These are phyloP conservation scores for Sphagnum magellanicum DNA, from an alignment of 228 moss, liverwort and hornwort genomes.

Conservation along the genomic window DNA sequence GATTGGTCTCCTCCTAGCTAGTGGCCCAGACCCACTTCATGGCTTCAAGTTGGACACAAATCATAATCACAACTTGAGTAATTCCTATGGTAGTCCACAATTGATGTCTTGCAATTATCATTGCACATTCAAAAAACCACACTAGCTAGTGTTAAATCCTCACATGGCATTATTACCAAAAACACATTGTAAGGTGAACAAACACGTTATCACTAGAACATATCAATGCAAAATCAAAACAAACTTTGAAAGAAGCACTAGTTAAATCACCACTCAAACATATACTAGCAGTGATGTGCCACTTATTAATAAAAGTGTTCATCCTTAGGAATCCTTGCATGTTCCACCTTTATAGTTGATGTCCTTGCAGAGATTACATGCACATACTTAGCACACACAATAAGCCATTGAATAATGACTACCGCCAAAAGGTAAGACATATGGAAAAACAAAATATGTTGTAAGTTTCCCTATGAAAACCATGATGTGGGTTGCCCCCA, in stretches of 20 bases:
- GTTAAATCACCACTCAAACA: neutral
- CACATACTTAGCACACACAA: neutral
- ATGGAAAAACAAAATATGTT: constrained; percentile 24
- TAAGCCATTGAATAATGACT: neutral
- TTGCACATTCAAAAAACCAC: constrained; percentile 20
- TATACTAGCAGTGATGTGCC: neutral
- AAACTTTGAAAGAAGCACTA: neutral
- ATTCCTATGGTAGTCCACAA: constrained; percentile 79
- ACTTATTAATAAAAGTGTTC: constrained; percentile 81
- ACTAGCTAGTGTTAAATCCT: constrained; percentile 1
- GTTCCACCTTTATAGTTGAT: constrained; percentile 26
- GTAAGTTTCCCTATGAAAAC: constrained; percentile 24
- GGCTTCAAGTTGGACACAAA: constrained; percentile 81
- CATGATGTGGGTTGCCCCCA: too few species aligned
- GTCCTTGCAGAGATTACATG: constrained; percentile 32
- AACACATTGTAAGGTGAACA: neutral
- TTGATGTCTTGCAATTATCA: constrained; percentile 84
- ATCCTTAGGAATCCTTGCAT: constrained; percentile 38
- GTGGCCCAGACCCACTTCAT: constrained; percentile 61
- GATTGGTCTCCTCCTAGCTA: constrained; percentile 74
- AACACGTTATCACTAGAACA: neutral
- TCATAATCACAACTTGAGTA: constrained; percentile 70
- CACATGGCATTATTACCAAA: neutral
- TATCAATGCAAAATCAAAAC: neutral
- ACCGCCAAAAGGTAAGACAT: neutral